Conservation (phyloP, 148 eudicot species). For the Pouteria glomerata region DNA sequence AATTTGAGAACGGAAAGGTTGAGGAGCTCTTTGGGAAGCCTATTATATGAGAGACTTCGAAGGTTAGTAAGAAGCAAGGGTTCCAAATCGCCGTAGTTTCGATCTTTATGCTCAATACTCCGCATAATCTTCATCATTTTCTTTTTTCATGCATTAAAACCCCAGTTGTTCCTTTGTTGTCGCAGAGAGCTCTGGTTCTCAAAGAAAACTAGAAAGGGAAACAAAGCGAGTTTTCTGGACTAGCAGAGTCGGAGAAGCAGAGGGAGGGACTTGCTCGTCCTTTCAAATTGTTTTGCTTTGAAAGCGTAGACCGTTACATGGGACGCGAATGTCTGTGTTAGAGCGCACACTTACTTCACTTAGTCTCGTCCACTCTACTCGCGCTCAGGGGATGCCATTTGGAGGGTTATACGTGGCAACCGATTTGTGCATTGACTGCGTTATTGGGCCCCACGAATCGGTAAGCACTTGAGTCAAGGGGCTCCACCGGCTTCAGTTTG, state of each 20-base stretch:
- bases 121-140: conserved; percentile 19
- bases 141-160: background rate
- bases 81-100: conserved; percentile 8
- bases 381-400: background rate
- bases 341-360: background rate
- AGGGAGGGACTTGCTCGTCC: background rate
- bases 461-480: too few relatives aligned
- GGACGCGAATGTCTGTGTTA: background rate
- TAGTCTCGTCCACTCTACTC: background rate
- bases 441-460: too few relatives aligned
- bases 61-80: conserved; percentile 10
- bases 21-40: conserved; percentile 26
- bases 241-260: background rate
- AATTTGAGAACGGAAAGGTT: conserved; percentile 37
- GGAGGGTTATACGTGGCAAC: background rate
- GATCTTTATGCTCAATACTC: conserved; percentile 7
- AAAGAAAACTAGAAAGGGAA: background rate
- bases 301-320: conserved; percentile 13
- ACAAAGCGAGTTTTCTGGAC: too few relatives aligned
- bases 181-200: background rate
- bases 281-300: conserved; percentile 1
- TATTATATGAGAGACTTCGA: conserved; percentile 21
- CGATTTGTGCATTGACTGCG: too few relatives aligned
- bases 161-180: background rate
- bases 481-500: too few relatives aligned